These are phyloP conservation scores for Metarhizium robertsii DNA, from an alignment of 2,329 filamentous ascomycete genomes.

Conservation along the genomic window DNA sequence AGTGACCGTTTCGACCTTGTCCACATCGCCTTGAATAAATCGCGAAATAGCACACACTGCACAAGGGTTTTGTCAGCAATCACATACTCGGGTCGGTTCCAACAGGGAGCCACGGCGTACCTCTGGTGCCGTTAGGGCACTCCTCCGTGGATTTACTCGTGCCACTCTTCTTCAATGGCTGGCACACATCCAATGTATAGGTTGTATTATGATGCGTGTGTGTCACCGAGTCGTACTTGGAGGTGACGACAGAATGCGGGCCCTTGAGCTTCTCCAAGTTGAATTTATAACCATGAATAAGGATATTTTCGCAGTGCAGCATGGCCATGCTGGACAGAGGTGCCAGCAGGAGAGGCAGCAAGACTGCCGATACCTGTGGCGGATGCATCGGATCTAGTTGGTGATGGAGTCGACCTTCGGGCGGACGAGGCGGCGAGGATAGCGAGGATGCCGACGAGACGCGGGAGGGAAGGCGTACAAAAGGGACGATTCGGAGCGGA, in stretches of 20 bases:
- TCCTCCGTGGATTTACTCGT: slow-evolving; percentile 44
- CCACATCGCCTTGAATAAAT: slow-evolving; percentile 38
- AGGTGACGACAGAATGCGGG: slow-evolving; percentile 58
- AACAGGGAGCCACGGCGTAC: slow-evolving; percentile 29
- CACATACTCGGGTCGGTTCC: neutral
- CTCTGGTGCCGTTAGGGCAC: slow-evolving; percentile 61
- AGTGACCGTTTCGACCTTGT: slow-evolving; percentile 47
- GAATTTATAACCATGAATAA: slow-evolving; percentile 50
- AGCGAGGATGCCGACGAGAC: neutral
- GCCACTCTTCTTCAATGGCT: slow-evolving; percentile 52
- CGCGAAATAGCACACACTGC: slow-evolving; percentile 69
- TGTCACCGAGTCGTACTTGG: slow-evolving; percentile 40
- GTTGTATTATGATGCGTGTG: slow-evolving; percentile 57
- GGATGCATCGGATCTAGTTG: slow-evolving; percentile 26
- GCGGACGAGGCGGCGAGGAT: neutral
- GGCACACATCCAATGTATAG: slow-evolving; percentile 73
- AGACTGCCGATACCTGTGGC: slow-evolving; percentile 25
- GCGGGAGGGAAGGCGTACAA: neutral
- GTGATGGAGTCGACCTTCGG: neutral
- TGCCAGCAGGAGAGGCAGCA: slow-evolving; percentile 28
- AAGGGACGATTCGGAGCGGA: neutral
- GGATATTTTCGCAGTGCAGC: slow-evolving; percentile 54
- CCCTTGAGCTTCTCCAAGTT: slow-evolving; percentile 56
- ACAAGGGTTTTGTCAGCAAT: neutral
- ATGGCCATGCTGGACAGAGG: slow-evolving; percentile 33